Conservation (phyloP, 2,329 filamentous ascomycete genomes). For the Aquanectria penicillioides region DNA sequence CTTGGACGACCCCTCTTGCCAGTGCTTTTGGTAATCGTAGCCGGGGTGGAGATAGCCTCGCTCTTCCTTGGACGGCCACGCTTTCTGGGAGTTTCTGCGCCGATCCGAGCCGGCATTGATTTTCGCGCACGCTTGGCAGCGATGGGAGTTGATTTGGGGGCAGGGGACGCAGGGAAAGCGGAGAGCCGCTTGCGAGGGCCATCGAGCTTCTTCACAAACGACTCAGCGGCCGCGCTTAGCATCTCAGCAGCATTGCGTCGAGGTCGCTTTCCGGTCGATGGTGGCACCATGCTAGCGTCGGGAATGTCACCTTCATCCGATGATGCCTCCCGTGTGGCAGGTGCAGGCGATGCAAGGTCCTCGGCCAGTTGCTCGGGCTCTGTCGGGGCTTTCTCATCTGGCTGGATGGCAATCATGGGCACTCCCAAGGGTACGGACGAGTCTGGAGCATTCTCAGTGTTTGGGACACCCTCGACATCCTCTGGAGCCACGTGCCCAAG, state of each 20-base stretch:
- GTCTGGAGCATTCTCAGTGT: too few species aligned
- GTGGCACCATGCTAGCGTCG: conserved; percentile 3
- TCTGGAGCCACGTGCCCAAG: too few species aligned
- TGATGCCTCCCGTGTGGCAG: neutral
- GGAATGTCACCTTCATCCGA: neutral
- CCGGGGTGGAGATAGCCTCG: conserved; percentile 30
- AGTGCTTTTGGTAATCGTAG: conserved; percentile 11
- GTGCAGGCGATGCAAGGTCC: neutral
- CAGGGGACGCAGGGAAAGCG: conserved; percentile 26
- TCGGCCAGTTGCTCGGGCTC: neutral
- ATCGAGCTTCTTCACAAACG: conserved; percentile 19
- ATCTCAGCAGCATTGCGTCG: conserved; percentile 29
- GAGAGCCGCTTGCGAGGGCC: conserved; percentile 27
- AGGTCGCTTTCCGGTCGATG: conserved; percentile 20
- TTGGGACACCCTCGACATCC: too few species aligned
- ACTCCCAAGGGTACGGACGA: too few species aligned
- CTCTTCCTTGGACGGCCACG: conserved; percentile 39
- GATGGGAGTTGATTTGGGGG: conserved; percentile 16
- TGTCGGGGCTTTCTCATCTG: neutral
- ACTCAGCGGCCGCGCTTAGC: conserved; percentile 11
- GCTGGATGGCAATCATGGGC: neutral
- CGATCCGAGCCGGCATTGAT: conserved; percentile 35
- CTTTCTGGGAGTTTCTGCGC: conserved; percentile 32
- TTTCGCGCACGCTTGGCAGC: conserved; percentile 29
- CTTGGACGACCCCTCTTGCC: conserved; percentile 37